Conservation (phyloP, 129 eudicot genomes). For the Centrapalus pauciflorus region DNA sequence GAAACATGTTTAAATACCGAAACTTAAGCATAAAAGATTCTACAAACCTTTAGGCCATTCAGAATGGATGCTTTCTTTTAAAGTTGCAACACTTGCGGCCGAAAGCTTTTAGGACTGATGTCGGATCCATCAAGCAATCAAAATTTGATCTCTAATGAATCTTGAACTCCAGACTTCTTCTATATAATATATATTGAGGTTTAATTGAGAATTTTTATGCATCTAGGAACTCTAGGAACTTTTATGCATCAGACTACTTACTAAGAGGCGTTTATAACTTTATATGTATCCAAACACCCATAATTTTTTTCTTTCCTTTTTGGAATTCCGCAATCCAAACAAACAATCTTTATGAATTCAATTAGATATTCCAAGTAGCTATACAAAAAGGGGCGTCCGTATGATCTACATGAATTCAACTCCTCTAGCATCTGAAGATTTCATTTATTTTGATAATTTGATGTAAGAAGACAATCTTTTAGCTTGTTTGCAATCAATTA, state of each 20-base stretch:
- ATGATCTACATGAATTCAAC: constrained; percentile 25
- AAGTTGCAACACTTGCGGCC: constrained; percentile 63
- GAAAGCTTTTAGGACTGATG: constrained; percentile 83
- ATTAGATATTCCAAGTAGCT: constrained; percentile 22
- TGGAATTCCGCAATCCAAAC: constrained; percentile 1
- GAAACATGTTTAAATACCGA: not conserved
- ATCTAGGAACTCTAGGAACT: no score
- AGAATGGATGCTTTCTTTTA: constrained; percentile 79
- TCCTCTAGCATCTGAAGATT: constrained; percentile 19
- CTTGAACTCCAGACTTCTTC: constrained; percentile 69
- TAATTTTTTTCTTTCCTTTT: constrained; percentile 17
- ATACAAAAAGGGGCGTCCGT: constrained; percentile 22
- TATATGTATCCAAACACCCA: constrained; percentile 22
- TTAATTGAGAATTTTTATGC: no score
- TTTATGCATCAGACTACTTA: no score
- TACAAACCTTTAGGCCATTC: constrained; percentile 89
- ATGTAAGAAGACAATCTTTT: not conserved
- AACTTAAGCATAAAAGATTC: not conserved
- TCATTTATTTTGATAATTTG: constrained; percentile 5
- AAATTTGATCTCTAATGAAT: constrained; percentile 74
- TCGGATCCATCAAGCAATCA: constrained; percentile 80
- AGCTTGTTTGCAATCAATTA: not conserved
- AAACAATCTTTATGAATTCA: constrained; percentile 22
- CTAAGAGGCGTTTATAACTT: no score
- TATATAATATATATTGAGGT: no score